Evolutionary conservation across 371 early-diverging fungal genomes (phyloP).

Genomic region (Mortierella sp.): DNA sequence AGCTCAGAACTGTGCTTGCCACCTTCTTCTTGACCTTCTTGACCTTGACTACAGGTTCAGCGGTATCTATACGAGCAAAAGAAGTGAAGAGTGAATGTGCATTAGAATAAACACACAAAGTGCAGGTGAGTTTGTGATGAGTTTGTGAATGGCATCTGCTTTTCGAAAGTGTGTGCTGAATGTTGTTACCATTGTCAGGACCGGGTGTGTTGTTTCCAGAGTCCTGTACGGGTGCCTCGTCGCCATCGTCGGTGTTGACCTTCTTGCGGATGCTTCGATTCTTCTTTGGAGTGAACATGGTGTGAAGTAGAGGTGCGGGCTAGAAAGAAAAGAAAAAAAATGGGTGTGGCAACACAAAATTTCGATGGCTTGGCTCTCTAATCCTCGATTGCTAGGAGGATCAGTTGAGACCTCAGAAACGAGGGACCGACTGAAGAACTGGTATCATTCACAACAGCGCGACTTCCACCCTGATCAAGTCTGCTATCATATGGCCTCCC

Average conservation of each 20-base stretch:
- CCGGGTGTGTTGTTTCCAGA: neutral
- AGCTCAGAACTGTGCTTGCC: slow-evolving; percentile 36
- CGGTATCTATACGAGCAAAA: neutral
- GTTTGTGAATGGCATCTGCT: neutral
- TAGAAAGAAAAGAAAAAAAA: neutral
- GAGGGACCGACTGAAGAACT: no score
- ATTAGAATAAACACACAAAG: neutral
- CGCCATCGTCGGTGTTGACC: slow-evolving; percentile 28
- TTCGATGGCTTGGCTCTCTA: slow-evolving; percentile 13
- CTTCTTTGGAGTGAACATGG: slow-evolving; percentile 53
- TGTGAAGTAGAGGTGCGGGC: neutral
- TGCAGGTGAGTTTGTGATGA: neutral
- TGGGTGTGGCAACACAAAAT: neutral
- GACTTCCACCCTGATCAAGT: no score
- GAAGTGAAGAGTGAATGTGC: neutral
- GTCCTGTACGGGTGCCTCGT: slow-evolving; percentile 10
- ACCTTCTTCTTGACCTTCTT: slow-evolving; percentile 48
- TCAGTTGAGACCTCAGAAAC: no score
- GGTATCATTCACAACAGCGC: no score
- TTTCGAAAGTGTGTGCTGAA: neutral
- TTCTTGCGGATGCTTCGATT: slow-evolving; percentile 52
- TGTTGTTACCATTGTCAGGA: slow-evolving; percentile 6
- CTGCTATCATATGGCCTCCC: no score
- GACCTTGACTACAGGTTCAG: slow-evolving; percentile 12
- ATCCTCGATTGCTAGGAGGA: no score